These are phyloP conservation scores for Cordia subcordata DNA, from an alignment of 257 asterid species.

Conservation along the genomic window DNA sequence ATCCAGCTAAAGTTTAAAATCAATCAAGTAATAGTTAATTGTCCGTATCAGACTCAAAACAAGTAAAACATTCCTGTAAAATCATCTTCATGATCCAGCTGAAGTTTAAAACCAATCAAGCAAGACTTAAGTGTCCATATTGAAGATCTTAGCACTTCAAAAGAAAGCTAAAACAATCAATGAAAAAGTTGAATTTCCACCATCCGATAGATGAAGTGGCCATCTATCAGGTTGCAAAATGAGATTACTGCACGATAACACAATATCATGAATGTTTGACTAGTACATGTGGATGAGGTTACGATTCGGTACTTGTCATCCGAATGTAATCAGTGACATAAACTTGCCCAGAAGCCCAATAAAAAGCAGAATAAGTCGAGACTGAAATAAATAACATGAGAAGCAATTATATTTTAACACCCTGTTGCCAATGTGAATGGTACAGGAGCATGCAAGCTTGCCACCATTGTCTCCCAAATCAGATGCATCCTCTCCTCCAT, in stretches of 20 bases:
- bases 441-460: conserved; percentile 35
- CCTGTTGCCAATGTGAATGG: background rate
- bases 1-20: too few relatives aligned
- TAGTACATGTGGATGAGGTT: conserved; percentile 7
- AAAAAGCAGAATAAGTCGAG: conserved; percentile 10
- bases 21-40: too few relatives aligned
- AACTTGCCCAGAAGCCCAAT: conserved; percentile 74
- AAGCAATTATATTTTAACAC: background rate
- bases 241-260: background rate
- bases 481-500: conserved; percentile 97
- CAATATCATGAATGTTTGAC: background rate
- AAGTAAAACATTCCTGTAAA: too few relatives aligned
- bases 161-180: conserved; percentile 7
- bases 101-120: too few relatives aligned
- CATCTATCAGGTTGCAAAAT: background rate
- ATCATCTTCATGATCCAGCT: too few relatives aligned
- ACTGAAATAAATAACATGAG: background rate
- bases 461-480: conserved; percentile 98
- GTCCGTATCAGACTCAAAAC: too few relatives aligned
- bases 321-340: conserved; percentile 76
- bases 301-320: conserved; percentile 91
- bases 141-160: conserved; percentile 80
- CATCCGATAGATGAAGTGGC: background rate
- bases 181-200: conserved; percentile 11
- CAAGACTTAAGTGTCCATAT: too few relatives aligned